Percentiles rank a stretch among this genome's conserved stretches.
Conservation (phyloP, 106 monocot species). For the Xerophyta viscosa region DNA sequence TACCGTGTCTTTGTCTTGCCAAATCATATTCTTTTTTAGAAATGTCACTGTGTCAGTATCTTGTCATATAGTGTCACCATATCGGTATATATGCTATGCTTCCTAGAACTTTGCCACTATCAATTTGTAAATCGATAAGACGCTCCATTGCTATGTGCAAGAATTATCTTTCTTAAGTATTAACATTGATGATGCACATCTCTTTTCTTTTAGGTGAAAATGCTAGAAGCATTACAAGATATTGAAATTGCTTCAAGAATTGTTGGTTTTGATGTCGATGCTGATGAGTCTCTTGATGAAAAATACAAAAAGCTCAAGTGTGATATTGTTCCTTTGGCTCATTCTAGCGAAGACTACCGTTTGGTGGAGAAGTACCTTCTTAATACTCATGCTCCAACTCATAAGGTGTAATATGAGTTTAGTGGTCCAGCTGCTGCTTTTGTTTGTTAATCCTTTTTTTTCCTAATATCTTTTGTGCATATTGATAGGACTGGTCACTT, state of each 20-base stretch:
- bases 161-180: too few species aligned
- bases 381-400: slow-evolving; percentile 95
- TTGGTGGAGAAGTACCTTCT: slow-evolving; percentile 78
- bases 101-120: too few species aligned
- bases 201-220: slow-evolving; percentile 56
- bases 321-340: slow-evolving; percentile 58
- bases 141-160: too few species aligned
- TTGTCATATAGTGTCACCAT: too few species aligned
- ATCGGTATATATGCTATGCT: too few species aligned
- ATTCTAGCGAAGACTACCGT: slow-evolving; percentile 81
- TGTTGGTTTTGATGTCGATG: slow-evolving; percentile 78
- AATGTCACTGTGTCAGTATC: too few species aligned
- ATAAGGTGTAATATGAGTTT: slow-evolving; percentile 37
- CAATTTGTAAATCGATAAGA: too few species aligned
- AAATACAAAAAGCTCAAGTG: slow-evolving; percentile 85
- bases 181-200: too few species aligned
- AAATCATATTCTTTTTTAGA: too few species aligned
- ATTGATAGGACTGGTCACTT: slow-evolving; percentile 73
- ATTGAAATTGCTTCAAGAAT: slow-evolving; percentile 95
- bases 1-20: too few species aligned
- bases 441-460: not conserved
- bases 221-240: slow-evolving; percentile 96
- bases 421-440: not conserved
- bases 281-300: slow-evolving; percentile 84
- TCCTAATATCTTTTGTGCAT: not conserved